Evolutionary conservation across 352 stramenopile genomes (phyloP), one percentile per base, ranked within the genome.

Genomic region (Phytophthora vignae): DNA sequence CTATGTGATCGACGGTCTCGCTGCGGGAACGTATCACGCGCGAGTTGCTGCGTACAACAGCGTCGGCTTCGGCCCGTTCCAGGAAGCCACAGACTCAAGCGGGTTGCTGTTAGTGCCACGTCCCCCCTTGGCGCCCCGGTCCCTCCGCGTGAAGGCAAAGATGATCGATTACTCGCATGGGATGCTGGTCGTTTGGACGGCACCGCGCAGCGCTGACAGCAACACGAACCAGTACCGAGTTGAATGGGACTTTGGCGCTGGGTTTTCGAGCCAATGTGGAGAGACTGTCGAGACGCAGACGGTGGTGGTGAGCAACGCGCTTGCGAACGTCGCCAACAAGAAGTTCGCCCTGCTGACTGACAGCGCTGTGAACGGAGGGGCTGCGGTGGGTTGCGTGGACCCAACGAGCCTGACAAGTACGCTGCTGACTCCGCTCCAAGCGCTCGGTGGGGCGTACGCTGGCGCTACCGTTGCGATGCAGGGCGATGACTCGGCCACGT

Each of bases 31-130:
- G 4, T 99, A 99, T 68, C 94, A 86, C 36, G 90, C 90, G 3
- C 92, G 96, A 21, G 87, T 99, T 9, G 92, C 94, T 9, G 95
- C 97, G 17, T 98, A 99, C 84, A 99, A 98, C 76, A 94, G 84
- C 27, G 74, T 98, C 14, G 97, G 97, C 15, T 99, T 97, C 63
- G 95, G 96, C 0, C 49, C 79, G 0, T 96, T 95, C 57, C 74
- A 72, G 3, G 78, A 82, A 33, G 84, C 74, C 17, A 74, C 81
- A 25, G 73, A 84, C 1, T 36, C 70, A 0, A 67, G 63, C 17
- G 74, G 75, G 11, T 64, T 84, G 21, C 64, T 84, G 6, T 78
- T 87, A 10, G 65, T 84, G 2, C 40, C 70, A 8, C 54, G 38
- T 19, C 49, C 67, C 25, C 75, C 75, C 1, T 38, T 61, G 19